Evolutionary conservation across 208 protist genomes (phyloP), one percentile per base, ranked within the genome.

Genomic region (Phytomonas sp.): DNA sequence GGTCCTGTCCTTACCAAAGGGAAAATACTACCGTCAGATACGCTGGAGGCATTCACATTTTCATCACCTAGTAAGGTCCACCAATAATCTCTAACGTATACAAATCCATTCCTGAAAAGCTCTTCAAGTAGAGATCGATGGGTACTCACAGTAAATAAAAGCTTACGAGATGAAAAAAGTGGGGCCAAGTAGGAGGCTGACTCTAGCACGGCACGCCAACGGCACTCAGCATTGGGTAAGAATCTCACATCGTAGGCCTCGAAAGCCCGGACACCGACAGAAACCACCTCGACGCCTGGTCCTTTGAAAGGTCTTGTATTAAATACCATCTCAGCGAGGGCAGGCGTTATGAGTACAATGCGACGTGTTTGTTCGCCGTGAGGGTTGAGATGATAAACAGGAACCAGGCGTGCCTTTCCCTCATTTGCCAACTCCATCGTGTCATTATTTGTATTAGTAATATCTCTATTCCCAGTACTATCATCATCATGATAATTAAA

Each of bases 261-360:
- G 71, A 96, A 95, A 60, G 84, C 87, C 63, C 89, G 85, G 64
- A 85, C 79, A 43, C 92, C 92, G 26, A 84, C 82, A 9, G 87
- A 83, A 51, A 96, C 84, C 61, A 96, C 75, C 77, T 96, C 89
- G n/a, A 96, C 85, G 11, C 92, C 92, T 36, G 92, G 92, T 4
- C 92, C 92, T 71, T 96, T 96, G 82, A 91, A 96, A 5, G 88
- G 89, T 11, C 77, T 76, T 1, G 82, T 90, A 40, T 77, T 71
- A 68, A 95, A 85, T 23, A 96, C 67, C 80, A 90, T 83, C 29
- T 83, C 68, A 0, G 84, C 87, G 6, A 88, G 66, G 34, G 79
- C 89, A 20, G 67, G 74, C 17, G 89, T 96, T n/a, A 77, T 71
- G 56, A 96, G 77, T n/a, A 92, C 86, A 65, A 96, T 94, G 61